Evolutionary conservation across 2,329 filamentous ascomycete species (phyloP).

Genomic region (Metarhizium brunneum): DNA sequence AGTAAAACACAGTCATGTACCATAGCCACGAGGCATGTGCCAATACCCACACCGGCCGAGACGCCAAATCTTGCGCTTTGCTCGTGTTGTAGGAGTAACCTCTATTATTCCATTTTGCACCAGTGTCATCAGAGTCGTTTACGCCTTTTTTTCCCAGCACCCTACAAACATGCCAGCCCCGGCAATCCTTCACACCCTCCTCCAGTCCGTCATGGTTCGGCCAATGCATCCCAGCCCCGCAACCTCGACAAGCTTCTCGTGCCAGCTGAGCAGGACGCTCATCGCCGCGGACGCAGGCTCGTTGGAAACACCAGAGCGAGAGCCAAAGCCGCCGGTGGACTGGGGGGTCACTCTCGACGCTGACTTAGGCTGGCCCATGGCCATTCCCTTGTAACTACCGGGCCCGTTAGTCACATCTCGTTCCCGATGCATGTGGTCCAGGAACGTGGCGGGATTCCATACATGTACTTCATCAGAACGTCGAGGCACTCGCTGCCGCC

Average conservation of each 20-base stretch:
- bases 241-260: slow-evolving; percentile 95
- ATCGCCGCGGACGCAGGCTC: slow-evolving; percentile 77
- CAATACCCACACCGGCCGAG: no score
- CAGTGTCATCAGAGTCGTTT: not conserved
- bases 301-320: slow-evolving; percentile 41
- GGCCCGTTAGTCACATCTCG: not conserved
- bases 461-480: slow-evolving; percentile 97
- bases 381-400: slow-evolving; percentile 83
- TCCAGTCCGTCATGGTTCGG: slow-evolving; percentile 91
- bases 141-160: not conserved
- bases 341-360: slow-evolving; percentile 53
- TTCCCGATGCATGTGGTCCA: not conserved
- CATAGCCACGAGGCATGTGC: not conserved
- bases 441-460: slow-evolving; percentile 24
- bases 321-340: slow-evolving; percentile 63
- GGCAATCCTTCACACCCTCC: slow-evolving; percentile 46
- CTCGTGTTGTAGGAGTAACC: not conserved
- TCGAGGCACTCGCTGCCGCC: slow-evolving; percentile 81
- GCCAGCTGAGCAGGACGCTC: slow-evolving; percentile 97
- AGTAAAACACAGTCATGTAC: slow-evolving; percentile 2
- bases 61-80: not conserved
- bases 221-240: slow-evolving; percentile 86
- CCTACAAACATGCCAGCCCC: not conserved
- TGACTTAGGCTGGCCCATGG: slow-evolving; percentile 30
- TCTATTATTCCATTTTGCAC: not conserved